Percentiles rank a stretch among this genome's conserved stretches.
Conservation (phyloP, 768 basidiomycete genomes). For the Agaricus bisporus region DNA sequence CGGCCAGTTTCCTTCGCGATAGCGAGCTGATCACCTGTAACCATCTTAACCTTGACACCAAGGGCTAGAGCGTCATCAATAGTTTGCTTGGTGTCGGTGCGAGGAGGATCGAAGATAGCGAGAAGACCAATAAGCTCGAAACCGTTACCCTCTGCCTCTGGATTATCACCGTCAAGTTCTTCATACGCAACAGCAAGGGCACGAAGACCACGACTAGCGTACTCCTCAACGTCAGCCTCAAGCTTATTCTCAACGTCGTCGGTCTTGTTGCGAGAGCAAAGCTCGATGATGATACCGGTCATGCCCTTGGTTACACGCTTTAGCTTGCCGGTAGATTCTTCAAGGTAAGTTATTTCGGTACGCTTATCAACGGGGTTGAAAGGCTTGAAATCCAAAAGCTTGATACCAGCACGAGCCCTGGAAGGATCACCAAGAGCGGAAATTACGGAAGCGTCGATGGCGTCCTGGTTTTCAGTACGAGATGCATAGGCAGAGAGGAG, state of each 20-base stretch:
- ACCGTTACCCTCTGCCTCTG: constrained; percentile 86
- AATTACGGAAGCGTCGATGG: constrained; percentile 89
- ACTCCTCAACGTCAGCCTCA: constrained; percentile 94
- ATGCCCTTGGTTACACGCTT: constrained; percentile 99
- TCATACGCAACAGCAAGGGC: constrained; percentile 96
- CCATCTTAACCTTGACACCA: constrained; percentile 99
- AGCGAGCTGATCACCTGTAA: constrained; percentile 98
- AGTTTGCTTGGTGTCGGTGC: constrained; percentile 97
- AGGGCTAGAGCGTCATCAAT: constrained; percentile 95
- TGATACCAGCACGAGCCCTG: constrained; percentile 86
- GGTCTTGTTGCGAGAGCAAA: constrained; percentile 96
- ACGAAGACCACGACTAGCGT: constrained; percentile 92
- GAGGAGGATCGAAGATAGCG: constrained; percentile 96
- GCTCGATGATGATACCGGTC: constrained; percentile 97
- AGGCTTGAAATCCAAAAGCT: constrained; percentile 96
- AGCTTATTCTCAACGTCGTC: constrained; percentile 86
- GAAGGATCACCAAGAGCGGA: constrained; percentile 62
- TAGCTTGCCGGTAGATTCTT: constrained; percentile 86
- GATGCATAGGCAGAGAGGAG: constrained; percentile 94
- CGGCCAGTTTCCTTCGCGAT: constrained; percentile 99
- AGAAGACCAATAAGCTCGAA: constrained; percentile 97
- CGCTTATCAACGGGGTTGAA: constrained; percentile 99
- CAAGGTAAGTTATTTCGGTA: constrained; percentile 96
- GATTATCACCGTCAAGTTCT: constrained; percentile 80
- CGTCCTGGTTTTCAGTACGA: constrained; percentile 98